phyloP scores from a whole-genome alignment of 1,284 basidiomycete genomes.

The Pascua guehoae region DNA sequence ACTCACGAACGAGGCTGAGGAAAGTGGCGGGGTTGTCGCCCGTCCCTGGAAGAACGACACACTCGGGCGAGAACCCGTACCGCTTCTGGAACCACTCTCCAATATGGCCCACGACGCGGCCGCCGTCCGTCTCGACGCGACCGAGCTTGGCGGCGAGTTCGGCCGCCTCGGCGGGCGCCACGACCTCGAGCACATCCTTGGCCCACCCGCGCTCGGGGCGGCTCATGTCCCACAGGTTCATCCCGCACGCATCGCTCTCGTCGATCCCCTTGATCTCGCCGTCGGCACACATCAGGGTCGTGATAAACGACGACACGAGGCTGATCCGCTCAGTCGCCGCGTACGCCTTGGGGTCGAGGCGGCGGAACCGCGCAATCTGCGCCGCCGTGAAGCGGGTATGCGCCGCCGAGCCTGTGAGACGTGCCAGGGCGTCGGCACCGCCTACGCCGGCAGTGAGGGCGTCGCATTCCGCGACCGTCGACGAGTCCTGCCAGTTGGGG shows the following conservation, averaged over 20 bases:
- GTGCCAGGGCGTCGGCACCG: slow-evolving; percentile 66
- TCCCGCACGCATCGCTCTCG: slow-evolving; percentile 73
- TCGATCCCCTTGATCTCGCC: slow-evolving; percentile 50
- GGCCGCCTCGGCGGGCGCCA: slow-evolving; percentile 52
- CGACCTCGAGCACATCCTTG: slow-evolving; percentile 57
- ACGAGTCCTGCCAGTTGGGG: slow-evolving; percentile 92
- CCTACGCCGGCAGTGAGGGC: slow-evolving; percentile 63
- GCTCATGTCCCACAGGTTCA: slow-evolving; percentile 74
- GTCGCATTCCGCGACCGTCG: slow-evolving; percentile 70
- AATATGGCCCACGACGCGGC: slow-evolving; percentile 64
- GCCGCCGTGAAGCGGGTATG: slow-evolving; percentile 85
- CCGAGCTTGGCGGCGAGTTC: slow-evolving; percentile 71
- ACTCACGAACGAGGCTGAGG: slow-evolving; percentile 58
- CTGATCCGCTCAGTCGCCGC: slow-evolving; percentile 66
- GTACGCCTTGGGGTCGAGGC: slow-evolving; percentile 61
- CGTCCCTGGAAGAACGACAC: slow-evolving; percentile 77
- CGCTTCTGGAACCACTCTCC: slow-evolving; percentile 67
- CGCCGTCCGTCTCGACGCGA: slow-evolving; percentile 66
- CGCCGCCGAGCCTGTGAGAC: slow-evolving; percentile 74
- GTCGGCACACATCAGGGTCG: slow-evolving; percentile 65
- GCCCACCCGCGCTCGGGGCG: slow-evolving; percentile 68
- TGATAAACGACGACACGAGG: slow-evolving; percentile 76
- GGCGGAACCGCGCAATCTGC: slow-evolving; percentile 73
- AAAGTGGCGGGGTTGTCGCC: slow-evolving; percentile 91
- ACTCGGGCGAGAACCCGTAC: slow-evolving; percentile 73